Evolutionary conservation across 2,329 filamentous ascomycete genomes (phyloP).

Genomic region (Verruconis gallopava): DNA sequence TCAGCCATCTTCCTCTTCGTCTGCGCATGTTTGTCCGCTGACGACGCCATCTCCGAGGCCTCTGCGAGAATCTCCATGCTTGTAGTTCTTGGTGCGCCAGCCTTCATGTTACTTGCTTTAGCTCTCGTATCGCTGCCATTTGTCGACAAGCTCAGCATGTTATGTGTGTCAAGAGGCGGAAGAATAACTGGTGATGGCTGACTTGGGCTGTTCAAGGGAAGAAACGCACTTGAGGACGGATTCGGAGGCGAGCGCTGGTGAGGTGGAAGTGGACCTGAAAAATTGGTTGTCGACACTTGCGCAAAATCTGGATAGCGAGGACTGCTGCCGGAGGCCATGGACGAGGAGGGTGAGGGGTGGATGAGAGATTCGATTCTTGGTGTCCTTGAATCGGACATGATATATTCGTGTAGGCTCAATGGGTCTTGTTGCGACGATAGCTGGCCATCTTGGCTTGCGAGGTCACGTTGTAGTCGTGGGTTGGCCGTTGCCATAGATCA

Average conservation of each 20-base stretch:
- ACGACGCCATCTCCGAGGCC: not conserved
- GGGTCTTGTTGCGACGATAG: no score
- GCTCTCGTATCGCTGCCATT: not conserved
- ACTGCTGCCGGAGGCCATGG: constrained; percentile 3
- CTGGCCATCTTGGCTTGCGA: no score
- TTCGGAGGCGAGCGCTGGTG: not conserved
- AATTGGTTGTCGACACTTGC: not conserved
- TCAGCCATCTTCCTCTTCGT: not conserved
- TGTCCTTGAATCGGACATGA: constrained; percentile 7
- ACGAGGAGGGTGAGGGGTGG: not conserved
- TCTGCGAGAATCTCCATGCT: not conserved
- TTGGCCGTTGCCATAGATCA: no score
- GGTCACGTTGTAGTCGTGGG: no score
- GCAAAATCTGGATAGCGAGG: constrained; percentile 2
- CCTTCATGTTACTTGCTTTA: not conserved
- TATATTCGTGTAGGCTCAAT: constrained; percentile 7
- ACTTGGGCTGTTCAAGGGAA: not conserved
- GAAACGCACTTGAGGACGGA: not conserved
- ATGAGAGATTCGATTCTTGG: constrained; percentile 2
- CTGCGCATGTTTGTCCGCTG: not conserved
- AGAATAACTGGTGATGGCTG: not conserved
- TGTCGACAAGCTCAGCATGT: not conserved
- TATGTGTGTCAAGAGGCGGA: not conserved
- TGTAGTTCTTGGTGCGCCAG: not conserved
- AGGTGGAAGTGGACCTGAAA: not conserved